These are phyloP conservation scores for Pezicula radicicola DNA, from an alignment of 2,329 filamentous ascomycete species.

Conservation along the genomic window DNA sequence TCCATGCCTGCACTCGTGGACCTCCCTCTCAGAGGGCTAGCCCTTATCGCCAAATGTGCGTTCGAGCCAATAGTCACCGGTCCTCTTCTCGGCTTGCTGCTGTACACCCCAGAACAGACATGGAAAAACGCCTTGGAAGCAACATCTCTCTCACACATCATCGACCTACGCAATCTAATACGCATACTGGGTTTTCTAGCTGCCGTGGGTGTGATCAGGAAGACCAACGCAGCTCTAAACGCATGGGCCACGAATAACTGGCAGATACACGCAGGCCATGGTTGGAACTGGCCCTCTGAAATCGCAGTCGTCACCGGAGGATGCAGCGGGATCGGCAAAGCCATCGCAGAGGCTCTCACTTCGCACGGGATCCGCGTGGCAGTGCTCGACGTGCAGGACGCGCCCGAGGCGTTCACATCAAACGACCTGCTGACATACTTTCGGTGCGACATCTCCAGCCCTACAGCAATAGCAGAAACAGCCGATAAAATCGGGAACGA, in stretches of 20 bases:
- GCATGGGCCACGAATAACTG: background rate
- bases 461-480: constrained; percentile 33
- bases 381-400: constrained; percentile 2
- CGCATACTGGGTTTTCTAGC: background rate
- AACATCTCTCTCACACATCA: background rate
- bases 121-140: background rate
- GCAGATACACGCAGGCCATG: background rate
- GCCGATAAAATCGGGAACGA: constrained; percentile 38
- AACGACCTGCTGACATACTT: constrained; percentile 48
- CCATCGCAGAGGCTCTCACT: constrained; percentile 68
- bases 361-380: constrained; percentile 23
- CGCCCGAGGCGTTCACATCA: constrained; percentile 35
- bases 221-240: background rate
- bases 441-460: constrained; percentile 11
- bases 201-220: background rate
- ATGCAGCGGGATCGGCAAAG: constrained; percentile 68
- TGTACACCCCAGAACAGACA: background rate
- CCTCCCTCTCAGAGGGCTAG: background rate
- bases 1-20: background rate
- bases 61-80: background rate
- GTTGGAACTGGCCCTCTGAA: constrained; percentile 35
- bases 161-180: background rate
- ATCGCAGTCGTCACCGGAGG: constrained; percentile 72
- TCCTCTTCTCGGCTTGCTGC: background rate
- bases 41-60: background rate